Evolutionary conservation across 306 rosid species (phyloP), one percentile per base, ranked within the genome.

Genomic region (Casuarina cunninghamiana): DNA sequence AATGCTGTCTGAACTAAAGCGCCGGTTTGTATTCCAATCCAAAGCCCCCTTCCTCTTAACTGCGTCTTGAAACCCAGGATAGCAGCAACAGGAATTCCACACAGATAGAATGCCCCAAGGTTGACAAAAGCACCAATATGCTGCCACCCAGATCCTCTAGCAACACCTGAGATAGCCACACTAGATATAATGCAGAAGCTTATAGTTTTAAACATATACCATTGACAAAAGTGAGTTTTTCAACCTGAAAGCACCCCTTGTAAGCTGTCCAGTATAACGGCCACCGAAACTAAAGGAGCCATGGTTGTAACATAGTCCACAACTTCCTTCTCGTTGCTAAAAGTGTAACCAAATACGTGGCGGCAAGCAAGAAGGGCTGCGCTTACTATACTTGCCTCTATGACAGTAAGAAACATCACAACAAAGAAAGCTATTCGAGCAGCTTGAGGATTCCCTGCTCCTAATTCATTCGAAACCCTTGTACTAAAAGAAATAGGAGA

Each of bases 111-210:
- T 16, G 97, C 91, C 17, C 95, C 95, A 2, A 92, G 70, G 73
- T 92, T 92, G 17, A 90, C 80, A 71, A 82, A 92, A 45, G 91
- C 95, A 54, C 95, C 97, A n/a, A 85, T 10, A 13, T 86, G 90
- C 79, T 92, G 93, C 95, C 97, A 90, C 32, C 97, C 97, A 84
- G 90, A 88, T 11, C 97, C 93, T 81, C 90, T 88, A 66, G 91
- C 86, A 87, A 88, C 44, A 46, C 95, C 95, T 92, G 69, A 61
- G 68, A 53, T 19, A 77, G 67, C n/a, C 58, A 58, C n/a, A 44
- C 74, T 17, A 10, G 12, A 41, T 57, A 1, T 15, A 76, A 62
- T 55, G 73, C 19, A 35, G 21, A 3, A 54, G n/a, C 51, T 60
- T 16, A 19, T 16, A n/a, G 78, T 63, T 19, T 10, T 4, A 48